Evolutionary conservation across 306 rosid species (phyloP).

Genomic region (Sophora flavescens): DNA sequence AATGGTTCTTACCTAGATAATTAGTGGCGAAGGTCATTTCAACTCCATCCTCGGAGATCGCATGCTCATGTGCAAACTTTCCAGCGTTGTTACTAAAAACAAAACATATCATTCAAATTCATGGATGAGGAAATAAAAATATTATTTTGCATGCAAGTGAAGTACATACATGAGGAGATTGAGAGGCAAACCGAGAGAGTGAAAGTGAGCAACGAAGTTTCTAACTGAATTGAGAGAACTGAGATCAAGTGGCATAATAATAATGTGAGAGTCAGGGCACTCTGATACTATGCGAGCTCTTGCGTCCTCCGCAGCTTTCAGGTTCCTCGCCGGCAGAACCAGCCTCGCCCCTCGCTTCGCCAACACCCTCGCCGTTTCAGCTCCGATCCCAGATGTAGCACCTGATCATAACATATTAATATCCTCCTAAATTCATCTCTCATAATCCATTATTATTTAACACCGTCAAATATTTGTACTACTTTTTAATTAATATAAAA

Average conservation of each 20-base stretch:
- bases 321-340: constrained; percentile 75
- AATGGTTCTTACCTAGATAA: constrained; percentile 59
- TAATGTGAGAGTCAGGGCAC: constrained; percentile 62
- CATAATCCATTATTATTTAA: too few species aligned
- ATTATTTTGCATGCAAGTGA: not conserved
- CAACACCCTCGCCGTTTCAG: constrained; percentile 84
- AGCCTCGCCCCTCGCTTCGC: constrained; percentile 87
- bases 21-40: constrained; percentile 97
- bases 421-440: too few species aligned
- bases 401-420: constrained; percentile 45
- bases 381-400: constrained; percentile 95
- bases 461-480: too few species aligned
- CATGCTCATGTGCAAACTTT: constrained; percentile 76
- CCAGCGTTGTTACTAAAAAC: constrained; percentile 88
- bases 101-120: constrained; percentile 9
- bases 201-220: constrained; percentile 65
- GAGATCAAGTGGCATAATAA: constrained; percentile 82
- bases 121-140: not conserved
- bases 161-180: constrained; percentile 73
- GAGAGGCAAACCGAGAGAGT: constrained; percentile 74
- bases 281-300: constrained; percentile 69
- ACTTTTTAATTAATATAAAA: too few species aligned
- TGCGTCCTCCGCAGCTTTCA: constrained; percentile 79
- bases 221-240: constrained; percentile 76
- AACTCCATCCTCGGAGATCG: constrained; percentile 81